These are phyloP conservation scores for Aspergillus puulaauensis DNA, from an alignment of 2,329 filamentous ascomycete genomes.

Conservation along the genomic window DNA sequence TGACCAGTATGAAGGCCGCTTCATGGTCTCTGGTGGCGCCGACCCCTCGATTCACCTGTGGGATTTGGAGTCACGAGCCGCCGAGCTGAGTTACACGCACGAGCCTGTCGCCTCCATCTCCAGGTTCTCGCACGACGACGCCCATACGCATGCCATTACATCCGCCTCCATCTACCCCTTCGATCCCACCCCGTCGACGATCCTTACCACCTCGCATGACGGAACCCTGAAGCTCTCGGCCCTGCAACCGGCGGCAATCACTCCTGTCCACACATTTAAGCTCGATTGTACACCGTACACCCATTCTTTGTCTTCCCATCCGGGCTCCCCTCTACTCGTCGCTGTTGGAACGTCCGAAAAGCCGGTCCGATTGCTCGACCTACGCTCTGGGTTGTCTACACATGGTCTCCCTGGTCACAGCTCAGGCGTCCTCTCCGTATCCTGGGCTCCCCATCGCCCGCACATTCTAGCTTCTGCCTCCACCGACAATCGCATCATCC, in stretches of 20 bases:
- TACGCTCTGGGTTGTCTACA: slow-evolving; percentile 75
- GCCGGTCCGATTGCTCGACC: slow-evolving; percentile 78
- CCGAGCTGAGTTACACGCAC: slow-evolving; percentile 51
- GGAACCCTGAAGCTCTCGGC: slow-evolving; percentile 46
- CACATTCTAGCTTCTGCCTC: slow-evolving; percentile 80
- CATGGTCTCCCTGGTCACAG: slow-evolving; percentile 69
- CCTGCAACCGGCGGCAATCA: slow-evolving; percentile 39
- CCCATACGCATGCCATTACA: slow-evolving; percentile 48
- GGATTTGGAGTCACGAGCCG: slow-evolving; percentile 69
- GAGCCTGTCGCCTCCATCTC: slow-evolving; percentile 51
- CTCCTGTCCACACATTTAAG: slow-evolving; percentile 46
- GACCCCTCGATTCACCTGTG: slow-evolving; percentile 83
- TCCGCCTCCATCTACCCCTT: slow-evolving; percentile 51
- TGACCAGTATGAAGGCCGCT: slow-evolving; percentile 76
- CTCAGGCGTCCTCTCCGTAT: slow-evolving; percentile 65
- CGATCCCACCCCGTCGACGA: slow-evolving; percentile 47
- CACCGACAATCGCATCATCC: slow-evolving; percentile 76
- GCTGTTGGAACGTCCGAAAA: slow-evolving; percentile 87
- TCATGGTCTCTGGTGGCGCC: slow-evolving; percentile 79
- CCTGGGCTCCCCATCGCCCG: slow-evolving; percentile 80
- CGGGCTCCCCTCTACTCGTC: slow-evolving; percentile 70
- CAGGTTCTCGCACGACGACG: slow-evolving; percentile 36
- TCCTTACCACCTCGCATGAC: slow-evolving; percentile 48
- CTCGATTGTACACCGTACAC: slow-evolving; percentile 51
- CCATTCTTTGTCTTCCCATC: slow-evolving; percentile 69